These are phyloP conservation scores for Xylaria hypoxylon DNA, from an alignment of 2,329 filamentous ascomycete species.

Conservation along the genomic window DNA sequence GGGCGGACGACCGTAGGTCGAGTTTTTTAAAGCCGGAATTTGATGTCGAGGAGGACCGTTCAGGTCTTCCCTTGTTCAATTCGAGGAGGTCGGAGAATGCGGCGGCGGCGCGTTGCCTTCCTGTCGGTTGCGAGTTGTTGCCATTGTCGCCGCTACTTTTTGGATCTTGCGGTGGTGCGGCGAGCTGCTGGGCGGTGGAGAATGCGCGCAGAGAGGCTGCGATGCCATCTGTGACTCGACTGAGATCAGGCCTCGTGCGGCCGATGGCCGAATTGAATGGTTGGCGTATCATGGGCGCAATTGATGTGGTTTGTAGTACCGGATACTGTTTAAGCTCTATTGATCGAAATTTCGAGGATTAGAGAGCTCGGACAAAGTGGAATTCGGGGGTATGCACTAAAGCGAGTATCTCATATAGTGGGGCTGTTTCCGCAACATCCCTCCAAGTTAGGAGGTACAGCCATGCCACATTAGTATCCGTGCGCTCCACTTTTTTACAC, in stretches of 20 bases:
- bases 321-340: constrained; percentile 18
- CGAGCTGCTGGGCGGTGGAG: constrained; percentile 47
- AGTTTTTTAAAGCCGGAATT: constrained; percentile 4
- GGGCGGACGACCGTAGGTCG: constrained; percentile 17
- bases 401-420: not conserved
- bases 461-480: too few species aligned
- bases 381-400: constrained; percentile 17
- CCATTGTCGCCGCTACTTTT: constrained; percentile 18
- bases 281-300: constrained; percentile 49
- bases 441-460: too few species aligned
- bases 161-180: constrained; percentile 21
- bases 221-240: constrained; percentile 49
- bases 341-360: constrained; percentile 40
- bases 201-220: constrained; percentile 49
- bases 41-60: not conserved
- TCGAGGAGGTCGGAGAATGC: constrained; percentile 46
- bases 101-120: constrained; percentile 43
- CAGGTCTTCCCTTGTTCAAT: constrained; percentile 8
- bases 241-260: constrained; percentile 47
- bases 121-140: constrained; percentile 26
- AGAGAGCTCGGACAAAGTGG: constrained; percentile 18
- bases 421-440: not conserved
- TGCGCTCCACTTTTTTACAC: too few species aligned
- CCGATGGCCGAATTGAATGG: constrained; percentile 46
- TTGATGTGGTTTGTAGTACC: constrained; percentile 35